phyloP scores from a whole-genome alignment of 208 protist genomes.

The Naegleria gruberi region DNA sequence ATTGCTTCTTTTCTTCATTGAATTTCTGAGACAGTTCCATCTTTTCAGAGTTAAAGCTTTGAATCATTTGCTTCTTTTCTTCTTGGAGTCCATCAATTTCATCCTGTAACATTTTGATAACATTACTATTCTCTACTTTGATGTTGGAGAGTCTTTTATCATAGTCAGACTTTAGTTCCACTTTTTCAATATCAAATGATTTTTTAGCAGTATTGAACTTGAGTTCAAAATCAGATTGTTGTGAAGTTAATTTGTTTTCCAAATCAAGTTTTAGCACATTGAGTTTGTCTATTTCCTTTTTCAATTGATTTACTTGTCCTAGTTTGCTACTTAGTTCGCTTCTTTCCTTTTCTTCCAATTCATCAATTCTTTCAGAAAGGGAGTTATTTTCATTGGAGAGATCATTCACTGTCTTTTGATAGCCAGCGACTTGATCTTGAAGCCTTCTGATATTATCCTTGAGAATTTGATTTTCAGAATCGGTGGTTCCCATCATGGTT shows the following conservation, averaged over 20 bases:
- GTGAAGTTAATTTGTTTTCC: neutral
- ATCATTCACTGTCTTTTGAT: neutral
- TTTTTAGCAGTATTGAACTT: neutral
- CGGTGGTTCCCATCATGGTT: neutral
- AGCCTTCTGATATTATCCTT: neutral
- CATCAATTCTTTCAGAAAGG: neutral
- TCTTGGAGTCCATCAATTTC: neutral
- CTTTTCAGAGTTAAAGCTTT: neutral
- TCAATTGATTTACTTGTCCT: neutral
- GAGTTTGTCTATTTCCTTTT: neutral
- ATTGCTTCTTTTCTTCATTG: neutral
- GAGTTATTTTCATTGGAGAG: neutral
- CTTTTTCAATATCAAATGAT: neutral
- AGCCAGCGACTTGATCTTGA: neutral
- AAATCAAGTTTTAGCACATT: neutral
- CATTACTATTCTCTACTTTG: neutral
- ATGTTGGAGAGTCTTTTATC: neutral
- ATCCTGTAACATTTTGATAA: neutral
- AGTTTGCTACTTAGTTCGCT: too few relatives aligned
- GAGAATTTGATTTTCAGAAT: neutral
- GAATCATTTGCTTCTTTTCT: neutral
- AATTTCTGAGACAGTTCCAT: neutral
- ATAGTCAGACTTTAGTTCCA: neutral
- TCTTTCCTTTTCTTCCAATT: neutral
- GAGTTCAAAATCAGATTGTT: too few relatives aligned